Conservation (phyloP, 2,329 filamentous ascomycete genomes). For the Dactylellina cionopaga region DNA sequence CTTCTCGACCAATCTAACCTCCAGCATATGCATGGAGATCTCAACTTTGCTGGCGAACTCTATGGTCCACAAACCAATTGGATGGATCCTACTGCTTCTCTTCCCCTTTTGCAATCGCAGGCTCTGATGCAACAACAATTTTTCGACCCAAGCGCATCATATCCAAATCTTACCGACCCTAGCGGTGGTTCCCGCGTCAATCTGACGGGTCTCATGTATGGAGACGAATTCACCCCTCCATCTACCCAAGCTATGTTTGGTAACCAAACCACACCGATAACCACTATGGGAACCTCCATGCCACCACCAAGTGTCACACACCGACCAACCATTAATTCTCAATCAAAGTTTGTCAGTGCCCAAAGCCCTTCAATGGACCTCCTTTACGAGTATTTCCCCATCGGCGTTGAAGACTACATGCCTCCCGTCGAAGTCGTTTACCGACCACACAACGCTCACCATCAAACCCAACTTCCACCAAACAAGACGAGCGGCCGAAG, state of each 20-base stretch:
- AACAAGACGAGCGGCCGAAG: conserved; percentile 39
- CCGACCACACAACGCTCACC: conserved; percentile 47
- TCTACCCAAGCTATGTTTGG: conserved; percentile 27
- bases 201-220: conserved; percentile 34
- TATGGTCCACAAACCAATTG: conserved; percentile 22
- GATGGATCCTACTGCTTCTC: conserved; percentile 29
- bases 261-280: conserved; percentile 6
- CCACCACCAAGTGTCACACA: conserved; percentile 32
- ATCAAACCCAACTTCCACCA: conserved; percentile 42
- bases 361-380: conserved; percentile 48
- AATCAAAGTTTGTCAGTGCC: conserved; percentile 9
- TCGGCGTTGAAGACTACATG: conserved; percentile 46
- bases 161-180: conserved; percentile 28
- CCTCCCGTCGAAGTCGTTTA: conserved; percentile 47
- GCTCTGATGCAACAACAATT: conserved; percentile 29
- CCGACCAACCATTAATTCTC: neutral
- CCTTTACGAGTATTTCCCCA: conserved; percentile 50
- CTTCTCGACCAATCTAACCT: conserved; percentile 26
- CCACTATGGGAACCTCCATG: conserved; percentile 30
- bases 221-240: conserved; percentile 25
- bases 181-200: conserved; percentile 32
- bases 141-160: conserved; percentile 26
- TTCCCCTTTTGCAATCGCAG: conserved; percentile 27
- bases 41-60: conserved; percentile 23
- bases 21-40: conserved; percentile 11